Base-by-base conservation (phyloP, 495 filamentous ascomycete genomes). In the Amphirosellinia nigrospora region DNA sequence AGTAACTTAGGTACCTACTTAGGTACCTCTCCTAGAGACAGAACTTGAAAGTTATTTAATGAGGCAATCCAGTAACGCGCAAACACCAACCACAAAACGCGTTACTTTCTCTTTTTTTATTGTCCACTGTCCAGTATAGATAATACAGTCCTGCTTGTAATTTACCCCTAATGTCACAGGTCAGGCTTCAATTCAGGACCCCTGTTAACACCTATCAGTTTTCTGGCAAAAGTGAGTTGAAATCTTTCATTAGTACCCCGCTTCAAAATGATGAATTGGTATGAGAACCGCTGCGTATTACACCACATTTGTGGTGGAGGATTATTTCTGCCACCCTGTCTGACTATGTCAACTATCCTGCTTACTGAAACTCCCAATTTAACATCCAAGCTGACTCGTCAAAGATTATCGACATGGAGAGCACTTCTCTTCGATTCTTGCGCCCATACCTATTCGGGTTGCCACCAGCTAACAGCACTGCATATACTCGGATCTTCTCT, bases 211-310 rank as follows among this genome's bases (percentile, higher is more conserved):
- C 13, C 13, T 3, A 39, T 39, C 36, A 2, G 41, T 16, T 4
- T 3, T 16, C 52, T 32, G 13, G 26, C 4, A n/a, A 58, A 30
- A 34, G 53, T 68, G 34, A 68, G 66, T 50, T 21, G 11, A 32
- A 26, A 48, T 36, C 19, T 19, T 50, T 61, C 15, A 26, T 46
- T 55, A 16, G 48, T 19, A 4, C 7, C 41, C 5, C 9, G 1
- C 16, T 34, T 58, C 41, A 30, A 21, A 78, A 81, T 85, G 85
- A 87, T 82, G 78, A 79, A 79, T 76, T 77, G 76, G 73, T 78
- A 81, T 81, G 53, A 86, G 94, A 97, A 97, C 94, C 94, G 94
- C 93, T 97, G 94, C 94, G 92, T n/a, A 92, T 89, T 94, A 96
- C 88, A 86, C 86, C 84, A 77, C 79, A 38, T 52, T 58, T 58